These are phyloP conservation scores for Aspergillus ruber DNA, from an alignment of 2,329 filamentous ascomycete genomes.

Conservation along the genomic window DNA sequence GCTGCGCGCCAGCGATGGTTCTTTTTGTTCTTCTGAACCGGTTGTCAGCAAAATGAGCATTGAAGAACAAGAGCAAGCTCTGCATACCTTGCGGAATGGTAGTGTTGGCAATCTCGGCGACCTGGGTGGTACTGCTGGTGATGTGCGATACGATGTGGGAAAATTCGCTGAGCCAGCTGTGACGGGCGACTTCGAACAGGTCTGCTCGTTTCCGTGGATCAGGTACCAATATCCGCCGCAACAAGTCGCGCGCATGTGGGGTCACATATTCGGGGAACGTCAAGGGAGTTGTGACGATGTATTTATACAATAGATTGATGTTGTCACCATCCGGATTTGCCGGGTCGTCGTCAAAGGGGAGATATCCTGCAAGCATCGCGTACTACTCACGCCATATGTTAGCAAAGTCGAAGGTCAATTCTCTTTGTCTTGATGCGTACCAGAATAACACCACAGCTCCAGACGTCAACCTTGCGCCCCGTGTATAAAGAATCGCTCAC, in stretches of 20 bases:
- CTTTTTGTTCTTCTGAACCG: constrained; percentile 49
- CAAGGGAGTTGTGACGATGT: constrained; percentile 93
- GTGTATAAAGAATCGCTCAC: constrained; percentile 97
- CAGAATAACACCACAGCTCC: constrained; percentile 98
- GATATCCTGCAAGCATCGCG: constrained; percentile 94
- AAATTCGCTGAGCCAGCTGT: constrained; percentile 97
- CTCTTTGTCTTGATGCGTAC: constrained; percentile 50
- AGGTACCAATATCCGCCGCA: constrained; percentile 88
- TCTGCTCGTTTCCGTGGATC: constrained; percentile 93
- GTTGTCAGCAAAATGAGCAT: not conserved
- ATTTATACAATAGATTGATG: constrained; percentile 98
- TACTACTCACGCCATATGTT: constrained; percentile 55
- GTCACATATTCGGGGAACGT: constrained; percentile 99
- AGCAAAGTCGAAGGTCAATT: not conserved
- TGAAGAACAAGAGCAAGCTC: not conserved
- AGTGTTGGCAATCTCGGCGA: constrained; percentile 75
- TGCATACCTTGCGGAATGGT: constrained; percentile 56
- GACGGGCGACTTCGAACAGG: constrained; percentile 90
- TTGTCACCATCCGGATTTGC: constrained; percentile 98
- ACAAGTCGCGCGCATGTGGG: constrained; percentile 85
- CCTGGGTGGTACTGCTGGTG: constrained; percentile 86
- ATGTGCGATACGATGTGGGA: constrained; percentile 96
- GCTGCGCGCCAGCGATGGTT: constrained; percentile 66
- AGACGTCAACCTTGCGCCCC: constrained; percentile 94
- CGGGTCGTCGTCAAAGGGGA: constrained; percentile 96